Evolutionary conservation across 2,329 filamentous ascomycete genomes (phyloP).

Genomic region (Sclerotinia minor): DNA sequence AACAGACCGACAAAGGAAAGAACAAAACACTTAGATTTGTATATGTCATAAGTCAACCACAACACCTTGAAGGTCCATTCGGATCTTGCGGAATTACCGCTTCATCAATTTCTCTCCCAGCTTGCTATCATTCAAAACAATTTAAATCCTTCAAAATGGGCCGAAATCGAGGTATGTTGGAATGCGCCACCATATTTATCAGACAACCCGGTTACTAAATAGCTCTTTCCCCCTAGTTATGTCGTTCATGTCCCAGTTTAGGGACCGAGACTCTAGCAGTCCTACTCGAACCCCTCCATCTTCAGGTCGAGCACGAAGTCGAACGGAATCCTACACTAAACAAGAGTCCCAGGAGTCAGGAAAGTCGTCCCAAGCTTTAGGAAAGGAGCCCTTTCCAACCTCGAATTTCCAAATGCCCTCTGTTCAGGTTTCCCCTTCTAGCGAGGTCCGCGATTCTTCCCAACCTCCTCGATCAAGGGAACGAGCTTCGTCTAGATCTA

Average conservation of each 20-base stretch:
- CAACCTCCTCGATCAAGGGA: conserved; percentile 43
- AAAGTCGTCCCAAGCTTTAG: neutral
- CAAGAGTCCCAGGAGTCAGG: conserved; percentile 25
- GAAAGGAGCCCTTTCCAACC: conserved; percentile 19
- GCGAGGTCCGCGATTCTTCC: conserved; percentile 27
- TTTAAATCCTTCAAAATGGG: conserved; percentile 38
- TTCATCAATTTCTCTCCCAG: conserved; percentile 10
- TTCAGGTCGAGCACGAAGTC: conserved; percentile 32
- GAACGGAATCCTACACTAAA: conserved; percentile 29
- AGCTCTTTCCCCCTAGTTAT: conserved; percentile 57
- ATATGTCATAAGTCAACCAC: conserved; percentile 27
- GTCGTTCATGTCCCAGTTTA: conserved; percentile 83
- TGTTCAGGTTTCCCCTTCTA: conserved; percentile 10
- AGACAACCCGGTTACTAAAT: conserved; percentile 11
- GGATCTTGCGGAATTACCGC: conserved; percentile 33
- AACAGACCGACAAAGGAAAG: conserved; percentile 7
- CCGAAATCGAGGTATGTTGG: conserved; percentile 41
- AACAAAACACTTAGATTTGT: conserved; percentile 4
- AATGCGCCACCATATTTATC: conserved; percentile 17
- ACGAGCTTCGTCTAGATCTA: conserved; percentile 60
- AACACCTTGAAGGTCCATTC: conserved; percentile 25
- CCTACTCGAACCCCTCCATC: conserved; percentile 38
- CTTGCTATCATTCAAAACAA: conserved; percentile 3
- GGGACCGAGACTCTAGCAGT: conserved; percentile 44
- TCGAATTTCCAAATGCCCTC: conserved; percentile 17